phyloP scores from a whole-genome alignment of 495 filamentous ascomycete species.

The Talaromyces trachyspermus region DNA sequence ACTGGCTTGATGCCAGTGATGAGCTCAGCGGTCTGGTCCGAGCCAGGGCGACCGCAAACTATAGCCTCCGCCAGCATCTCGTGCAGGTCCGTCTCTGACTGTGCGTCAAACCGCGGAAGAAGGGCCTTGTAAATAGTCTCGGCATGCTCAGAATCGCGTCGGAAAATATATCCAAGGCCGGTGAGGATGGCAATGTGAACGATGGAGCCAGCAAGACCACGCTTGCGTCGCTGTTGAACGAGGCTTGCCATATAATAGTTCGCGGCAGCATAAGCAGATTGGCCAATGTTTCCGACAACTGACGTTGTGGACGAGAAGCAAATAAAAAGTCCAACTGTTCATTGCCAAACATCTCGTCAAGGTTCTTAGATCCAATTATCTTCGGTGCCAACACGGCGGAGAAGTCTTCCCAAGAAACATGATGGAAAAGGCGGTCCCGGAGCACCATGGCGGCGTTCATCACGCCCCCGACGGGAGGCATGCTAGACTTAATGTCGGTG shows the following conservation, averaged over 20 bases:
- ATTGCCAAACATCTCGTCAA: background rate
- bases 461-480: background rate
- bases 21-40: no score
- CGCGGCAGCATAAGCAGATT: slow-evolving; percentile 35
- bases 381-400: background rate
- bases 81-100: slow-evolving; percentile 22
- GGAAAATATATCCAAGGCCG: slow-evolving; percentile 41
- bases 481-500: slow-evolving; percentile 13
- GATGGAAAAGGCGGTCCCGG: background rate
- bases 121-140: no score
- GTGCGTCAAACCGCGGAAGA: no score
- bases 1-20: no score
- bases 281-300: background rate
- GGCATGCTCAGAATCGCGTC: no score
- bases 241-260: slow-evolving; percentile 42
- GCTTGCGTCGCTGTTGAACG: slow-evolving; percentile 17
- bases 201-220: slow-evolving; percentile 27
- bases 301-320: background rate
- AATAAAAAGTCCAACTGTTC: background rate
- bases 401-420: background rate
- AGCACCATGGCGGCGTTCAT: background rate
- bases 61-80: slow-evolving; percentile 47
- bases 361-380: background rate
- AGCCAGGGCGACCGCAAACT: slow-evolving; percentile 23
- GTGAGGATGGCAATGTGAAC: slow-evolving; percentile 30